phyloP scores from a whole-genome alignment of 116 monocot genomes.

The Cymodocea nodosa region DNA sequence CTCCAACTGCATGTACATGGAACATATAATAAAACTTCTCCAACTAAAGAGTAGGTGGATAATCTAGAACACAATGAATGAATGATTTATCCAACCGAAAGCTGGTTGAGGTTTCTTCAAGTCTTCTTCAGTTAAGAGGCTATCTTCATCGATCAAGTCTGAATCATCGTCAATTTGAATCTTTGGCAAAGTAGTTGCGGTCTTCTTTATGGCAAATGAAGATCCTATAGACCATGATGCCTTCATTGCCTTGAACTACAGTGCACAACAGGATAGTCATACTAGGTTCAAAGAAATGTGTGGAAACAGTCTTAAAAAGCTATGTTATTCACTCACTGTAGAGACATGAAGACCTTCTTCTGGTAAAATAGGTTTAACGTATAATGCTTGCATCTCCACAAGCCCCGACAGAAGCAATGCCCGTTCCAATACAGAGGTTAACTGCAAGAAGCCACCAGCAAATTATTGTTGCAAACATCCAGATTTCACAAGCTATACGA shows the following conservation, averaged over 20 bases:
- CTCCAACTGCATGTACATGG: constrained; percentile 39
- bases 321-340: constrained; percentile 15
- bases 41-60: background rate
- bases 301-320: background rate
- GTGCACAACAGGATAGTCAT: background rate
- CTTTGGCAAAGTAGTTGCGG: constrained; percentile 39
- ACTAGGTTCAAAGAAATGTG: background rate
- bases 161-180: constrained; percentile 73
- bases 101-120: constrained; percentile 78
- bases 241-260: constrained; percentile 73
- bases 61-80: background rate
- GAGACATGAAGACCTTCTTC: constrained; percentile 1
- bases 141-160: constrained; percentile 91
- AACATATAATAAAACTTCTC: background rate
- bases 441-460: constrained; percentile 12
- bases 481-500: background rate
- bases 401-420: constrained; percentile 39
- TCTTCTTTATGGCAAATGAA: constrained; percentile 65
- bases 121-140: constrained; percentile 83
- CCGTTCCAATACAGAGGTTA: constrained; percentile 13
- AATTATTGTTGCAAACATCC: background rate
- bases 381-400: constrained; percentile 20
- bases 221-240: constrained; percentile 75
- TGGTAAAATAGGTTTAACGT: constrained; percentile 12
- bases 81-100: constrained; percentile 26